These are phyloP conservation scores for Dactylella cylindrospora DNA, from an alignment of 2,329 filamentous ascomycete species.

Conservation along the genomic window DNA sequence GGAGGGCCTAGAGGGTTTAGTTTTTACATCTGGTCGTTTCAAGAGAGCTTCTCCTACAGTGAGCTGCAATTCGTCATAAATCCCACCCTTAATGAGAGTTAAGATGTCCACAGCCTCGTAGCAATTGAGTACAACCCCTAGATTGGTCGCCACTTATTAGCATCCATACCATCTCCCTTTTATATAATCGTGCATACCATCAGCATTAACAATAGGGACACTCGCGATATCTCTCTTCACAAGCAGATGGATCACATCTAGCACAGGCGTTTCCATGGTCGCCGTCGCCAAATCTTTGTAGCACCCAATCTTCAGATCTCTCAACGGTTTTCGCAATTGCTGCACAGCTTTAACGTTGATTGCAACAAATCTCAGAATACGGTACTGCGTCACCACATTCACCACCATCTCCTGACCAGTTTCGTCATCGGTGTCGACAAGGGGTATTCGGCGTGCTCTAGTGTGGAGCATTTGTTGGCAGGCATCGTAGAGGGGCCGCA, in stretches of 20 bases:
- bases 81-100: constrained; percentile 86
- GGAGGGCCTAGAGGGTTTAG: not conserved
- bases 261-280: constrained; percentile 83
- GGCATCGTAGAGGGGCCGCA: constrained; percentile 88
- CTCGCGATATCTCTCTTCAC: constrained; percentile 92
- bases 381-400: constrained; percentile 95
- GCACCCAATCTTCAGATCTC: constrained; percentile 80
- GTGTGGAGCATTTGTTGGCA: constrained; percentile 93
- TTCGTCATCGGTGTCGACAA: constrained; percentile 92
- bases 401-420: constrained; percentile 90
- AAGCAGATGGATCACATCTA: constrained; percentile 91
- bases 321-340: constrained; percentile 80
- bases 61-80: constrained; percentile 84
- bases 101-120: constrained; percentile 99
- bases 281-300: constrained; percentile 80
- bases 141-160: not conserved
- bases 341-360: constrained; percentile 91
- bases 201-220: constrained; percentile 83
- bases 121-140: constrained; percentile 79
- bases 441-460: constrained; percentile 85
- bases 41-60: constrained; percentile 86
- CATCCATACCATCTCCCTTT: not conserved
- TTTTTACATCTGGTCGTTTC: constrained; percentile 71
- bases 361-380: constrained; percentile 97
- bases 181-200: constrained; percentile 57